These are phyloP conservation scores for Neurospora sp. DNA, from an alignment of 495 filamentous ascomycete genomes.

Conservation along the genomic window DNA sequence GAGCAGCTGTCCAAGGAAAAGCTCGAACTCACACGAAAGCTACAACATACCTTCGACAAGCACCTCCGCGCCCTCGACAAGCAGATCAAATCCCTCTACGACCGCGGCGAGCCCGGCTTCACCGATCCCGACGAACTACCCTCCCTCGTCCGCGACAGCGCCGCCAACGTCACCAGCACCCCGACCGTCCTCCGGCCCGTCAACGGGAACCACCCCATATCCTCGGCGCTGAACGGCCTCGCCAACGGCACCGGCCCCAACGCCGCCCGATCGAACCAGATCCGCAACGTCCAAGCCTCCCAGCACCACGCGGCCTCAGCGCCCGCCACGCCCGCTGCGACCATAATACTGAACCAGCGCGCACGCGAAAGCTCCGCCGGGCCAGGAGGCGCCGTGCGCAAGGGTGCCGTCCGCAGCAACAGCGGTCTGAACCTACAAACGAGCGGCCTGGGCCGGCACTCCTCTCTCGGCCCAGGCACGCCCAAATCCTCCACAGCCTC, in stretches of 20 bases:
- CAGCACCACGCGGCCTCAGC: slow-evolving; percentile 43
- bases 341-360: slow-evolving; percentile 45
- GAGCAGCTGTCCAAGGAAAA: slow-evolving; percentile 80
- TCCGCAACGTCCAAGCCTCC: slow-evolving; percentile 29
- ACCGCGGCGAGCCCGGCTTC: slow-evolving; percentile 61
- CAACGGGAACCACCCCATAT: slow-evolving; percentile 30
- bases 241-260: slow-evolving; percentile 30
- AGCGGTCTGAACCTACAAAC: slow-evolving; percentile 56
- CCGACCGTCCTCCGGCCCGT: slow-evolving; percentile 27
- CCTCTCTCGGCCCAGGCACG: slow-evolving; percentile 73
- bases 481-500: slow-evolving; percentile 61
- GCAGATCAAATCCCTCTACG: slow-evolving; percentile 74
- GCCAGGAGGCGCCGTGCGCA: slow-evolving; percentile 45
- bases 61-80: slow-evolving; percentile 79
- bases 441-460: slow-evolving; percentile 65
- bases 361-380: slow-evolving; percentile 70
- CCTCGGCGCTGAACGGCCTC: slow-evolving; percentile 36
- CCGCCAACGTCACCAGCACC: slow-evolving; percentile 33
- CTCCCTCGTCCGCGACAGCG: slow-evolving; percentile 57
- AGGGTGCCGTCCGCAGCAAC: slow-evolving; percentile 64
- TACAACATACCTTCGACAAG: slow-evolving; percentile 69
- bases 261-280: slow-evolving; percentile 23
- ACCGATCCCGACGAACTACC: slow-evolving; percentile 66
- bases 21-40: slow-evolving; percentile 66
- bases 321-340: slow-evolving; percentile 54